phyloP scores from a whole-genome alignment of 495 filamentous ascomycete species.

The Lasiosphaeria ovina region DNA sequence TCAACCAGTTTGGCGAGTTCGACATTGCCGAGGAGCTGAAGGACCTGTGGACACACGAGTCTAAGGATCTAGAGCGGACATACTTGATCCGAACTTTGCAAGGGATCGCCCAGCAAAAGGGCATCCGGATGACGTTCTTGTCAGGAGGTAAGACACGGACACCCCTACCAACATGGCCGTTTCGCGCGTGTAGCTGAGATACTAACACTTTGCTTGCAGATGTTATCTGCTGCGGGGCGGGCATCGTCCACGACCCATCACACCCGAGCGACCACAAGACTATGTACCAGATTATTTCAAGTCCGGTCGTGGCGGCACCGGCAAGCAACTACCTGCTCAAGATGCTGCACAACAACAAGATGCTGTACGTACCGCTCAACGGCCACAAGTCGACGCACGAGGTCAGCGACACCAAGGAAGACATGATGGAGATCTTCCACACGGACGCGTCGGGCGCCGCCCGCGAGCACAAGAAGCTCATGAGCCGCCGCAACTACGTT shows the following conservation, averaged over 20 bases:
- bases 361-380: constrained; percentile 86
- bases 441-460: constrained; percentile 76
- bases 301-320: constrained; percentile 85
- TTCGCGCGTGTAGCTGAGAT: neutral
- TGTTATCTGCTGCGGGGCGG: constrained; percentile 88
- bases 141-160: constrained; percentile 61
- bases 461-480: constrained; percentile 82
- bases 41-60: constrained; percentile 97
- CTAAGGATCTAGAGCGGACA: constrained; percentile 94
- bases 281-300: constrained; percentile 97
- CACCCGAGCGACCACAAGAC: constrained; percentile 94
- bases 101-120: constrained; percentile 89
- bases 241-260: constrained; percentile 88
- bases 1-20: constrained; percentile 96
- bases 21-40: constrained; percentile 91
- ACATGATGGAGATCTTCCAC: constrained; percentile 99
- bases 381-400: constrained; percentile 72
- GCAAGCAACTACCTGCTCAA: constrained; percentile 82
- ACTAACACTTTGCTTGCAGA: constrained; percentile 41
- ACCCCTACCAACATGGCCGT: neutral
- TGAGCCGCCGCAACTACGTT: constrained; percentile 92
- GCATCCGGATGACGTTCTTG: constrained; percentile 92
- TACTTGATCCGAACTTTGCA: constrained; percentile 95
- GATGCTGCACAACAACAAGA: constrained; percentile 86
- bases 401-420: constrained; percentile 89